Evolutionary conservation across 2,329 filamentous ascomycete species (phyloP), one percentile per base, ranked within the genome.

Genomic region (Endoconidiophora polonica): DNA sequence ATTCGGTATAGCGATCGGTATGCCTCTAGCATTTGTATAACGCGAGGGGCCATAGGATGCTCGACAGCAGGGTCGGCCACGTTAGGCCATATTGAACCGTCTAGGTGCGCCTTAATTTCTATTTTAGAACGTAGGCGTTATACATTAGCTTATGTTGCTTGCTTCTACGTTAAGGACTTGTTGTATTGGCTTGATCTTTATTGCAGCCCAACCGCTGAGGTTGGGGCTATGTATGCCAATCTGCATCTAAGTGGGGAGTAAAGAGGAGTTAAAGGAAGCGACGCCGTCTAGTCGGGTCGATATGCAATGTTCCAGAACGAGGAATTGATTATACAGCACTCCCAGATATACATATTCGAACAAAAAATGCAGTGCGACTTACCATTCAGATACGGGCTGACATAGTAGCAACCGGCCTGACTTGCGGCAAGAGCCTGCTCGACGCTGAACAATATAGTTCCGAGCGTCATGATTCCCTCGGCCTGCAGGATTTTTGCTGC

Each of bases 361-460:
- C 38, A 42, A 14, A n/a, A 29, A 7, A 4, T n/a, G 1, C 2
- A 18, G 14, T 26, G 20, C 24, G 26, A 44, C 60, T 49, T 52
- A 66, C 66, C 65, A 52, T 72, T 72, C 48, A 65, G 71, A 50
- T 73, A 72, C 3, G 69, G 69, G 55, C 68, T 71, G 56, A 72
- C 68, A 50, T 66, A 71, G 3, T 69, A 58, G 56, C 66, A 68
- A 1, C 64, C 62, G 0, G 69, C 68, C 55, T 73, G 69, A 44
- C 67, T 70, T 38, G 65, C 66, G 2, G 70, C 68, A 51, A 73
- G 67, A 4, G 69, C 70, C 57, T 73, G 70, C 0, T 64, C 57
- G 1, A 73, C 61, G 43, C 65, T 63, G 53, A 73, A 71, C 1
- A 72, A 56, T 0, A 69, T 63, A 0, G 70, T 73, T 0, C 67